Conservation (phyloP, 371 early-diverging fungal genomes). For the Circinella minor region DNA sequence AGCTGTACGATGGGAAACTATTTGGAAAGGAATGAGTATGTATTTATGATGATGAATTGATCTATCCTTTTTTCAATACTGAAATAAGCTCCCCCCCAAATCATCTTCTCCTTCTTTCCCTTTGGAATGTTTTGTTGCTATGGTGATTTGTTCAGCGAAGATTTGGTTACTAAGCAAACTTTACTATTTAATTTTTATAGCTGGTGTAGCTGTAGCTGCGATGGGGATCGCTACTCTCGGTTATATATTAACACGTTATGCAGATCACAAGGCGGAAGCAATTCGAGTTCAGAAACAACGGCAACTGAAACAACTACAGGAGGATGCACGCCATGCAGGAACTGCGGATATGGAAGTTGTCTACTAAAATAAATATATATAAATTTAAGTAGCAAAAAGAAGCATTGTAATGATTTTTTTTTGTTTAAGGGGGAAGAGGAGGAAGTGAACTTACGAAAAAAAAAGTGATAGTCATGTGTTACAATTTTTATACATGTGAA, state of each 20-base stretch:
- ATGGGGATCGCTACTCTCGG: constrained; percentile 44
- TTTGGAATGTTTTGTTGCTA: neutral
- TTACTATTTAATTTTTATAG: constrained; percentile 11
- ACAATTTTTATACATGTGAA: neutral
- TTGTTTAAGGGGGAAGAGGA: neutral
- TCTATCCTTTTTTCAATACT: no score
- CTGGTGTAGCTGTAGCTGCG: constrained; percentile 45
- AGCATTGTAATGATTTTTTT: neutral
- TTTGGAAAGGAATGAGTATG: constrained; percentile 71
- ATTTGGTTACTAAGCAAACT: neutral
- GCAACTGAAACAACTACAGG: constrained; percentile 38
- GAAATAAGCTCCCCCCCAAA: no score
- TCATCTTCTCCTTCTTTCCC: neutral
- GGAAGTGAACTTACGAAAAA: neutral
- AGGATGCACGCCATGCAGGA: constrained; percentile 48
- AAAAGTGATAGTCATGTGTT: constrained; percentile 4
- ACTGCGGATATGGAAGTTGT: constrained; percentile 53
- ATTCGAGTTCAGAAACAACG: constrained; percentile 35
- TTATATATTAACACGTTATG: constrained; percentile 42
- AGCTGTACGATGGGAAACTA: constrained; percentile 83
- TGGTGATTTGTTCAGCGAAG: neutral
- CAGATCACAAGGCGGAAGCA: constrained; percentile 35
- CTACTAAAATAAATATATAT: constrained; percentile 19
- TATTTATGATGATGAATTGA: neutral
- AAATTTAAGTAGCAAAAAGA: neutral